Evolutionary conservation across 148 eudicot genomes (phyloP).

Genomic region (Linanthus parryae): DNA sequence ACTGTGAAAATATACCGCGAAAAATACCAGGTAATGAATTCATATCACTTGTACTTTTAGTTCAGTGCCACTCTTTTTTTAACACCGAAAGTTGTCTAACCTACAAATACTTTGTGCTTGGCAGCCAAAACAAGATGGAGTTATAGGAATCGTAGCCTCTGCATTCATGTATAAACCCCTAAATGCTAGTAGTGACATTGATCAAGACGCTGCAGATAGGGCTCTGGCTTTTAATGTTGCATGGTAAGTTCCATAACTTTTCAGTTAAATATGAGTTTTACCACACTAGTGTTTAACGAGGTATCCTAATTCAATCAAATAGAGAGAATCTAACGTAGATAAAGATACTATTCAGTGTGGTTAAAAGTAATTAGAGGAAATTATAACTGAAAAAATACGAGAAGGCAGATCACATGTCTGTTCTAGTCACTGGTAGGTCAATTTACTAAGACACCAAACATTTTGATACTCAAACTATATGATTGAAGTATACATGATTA

Average conservation of each 20-base stretch:
- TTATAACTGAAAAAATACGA: too few relatives aligned
- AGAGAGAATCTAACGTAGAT: too few relatives aligned
- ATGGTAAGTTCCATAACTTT: conserved; percentile 35
- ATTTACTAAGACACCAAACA: too few relatives aligned
- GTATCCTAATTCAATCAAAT: too few relatives aligned
- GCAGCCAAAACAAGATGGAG: conserved; percentile 53
- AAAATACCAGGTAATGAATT: conserved; percentile 31
- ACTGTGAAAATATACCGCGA: conserved; percentile 48
- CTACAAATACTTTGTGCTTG: neutral
- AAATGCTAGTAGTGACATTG: conserved; percentile 24
- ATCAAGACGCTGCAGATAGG: conserved; percentile 50
- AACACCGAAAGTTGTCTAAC: neutral
- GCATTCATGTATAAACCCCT: conserved; percentile 49
- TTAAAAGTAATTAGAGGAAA: too few relatives aligned
- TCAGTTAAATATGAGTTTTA: too few relatives aligned
- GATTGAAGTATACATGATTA: too few relatives aligned
- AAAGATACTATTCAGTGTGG: too few relatives aligned
- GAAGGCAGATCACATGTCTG: too few relatives aligned
- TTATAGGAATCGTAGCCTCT: conserved; percentile 35
- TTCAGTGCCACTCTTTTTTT: neutral
- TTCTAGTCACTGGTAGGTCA: too few relatives aligned
- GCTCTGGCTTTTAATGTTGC: conserved; percentile 34
- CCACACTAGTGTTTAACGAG: too few relatives aligned
- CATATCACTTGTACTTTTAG: neutral
- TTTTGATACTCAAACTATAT: too few relatives aligned